Percentiles rank a stretch among this genome's conserved stretches.
These are phyloP conservation scores for Apiotrichum domesticum DNA, from an alignment of 1,284 basidiomycete species.

Conservation along the genomic window DNA sequence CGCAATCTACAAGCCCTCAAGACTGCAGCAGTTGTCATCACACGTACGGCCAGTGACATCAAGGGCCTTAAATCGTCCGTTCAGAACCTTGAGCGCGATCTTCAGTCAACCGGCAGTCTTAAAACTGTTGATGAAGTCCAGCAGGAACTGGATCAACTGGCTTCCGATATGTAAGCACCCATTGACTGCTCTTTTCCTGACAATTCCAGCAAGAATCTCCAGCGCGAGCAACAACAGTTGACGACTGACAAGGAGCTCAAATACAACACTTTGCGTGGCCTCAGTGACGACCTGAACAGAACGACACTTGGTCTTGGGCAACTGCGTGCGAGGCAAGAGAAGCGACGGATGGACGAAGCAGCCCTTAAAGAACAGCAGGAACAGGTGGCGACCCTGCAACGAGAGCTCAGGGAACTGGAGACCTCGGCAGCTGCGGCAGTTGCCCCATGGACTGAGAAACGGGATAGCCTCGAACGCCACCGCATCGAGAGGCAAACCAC, in stretches of 20 bases:
- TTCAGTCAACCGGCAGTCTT: constrained; percentile 64
- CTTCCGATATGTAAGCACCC: constrained; percentile 65
- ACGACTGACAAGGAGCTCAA: constrained; percentile 63
- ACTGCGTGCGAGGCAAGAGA: constrained; percentile 58
- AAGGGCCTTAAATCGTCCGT: constrained; percentile 62
- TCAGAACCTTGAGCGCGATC: constrained; percentile 60
- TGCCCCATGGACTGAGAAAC: constrained; percentile 42
- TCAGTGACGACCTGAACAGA: constrained; percentile 50
- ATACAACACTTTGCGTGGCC: constrained; percentile 53
- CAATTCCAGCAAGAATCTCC: constrained; percentile 59
- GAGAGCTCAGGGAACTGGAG: constrained; percentile 40
- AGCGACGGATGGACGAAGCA: constrained; percentile 58
- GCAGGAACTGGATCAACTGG: constrained; percentile 60
- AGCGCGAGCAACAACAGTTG: constrained; percentile 61
- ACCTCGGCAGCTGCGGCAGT: constrained; percentile 29
- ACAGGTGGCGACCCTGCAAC: constrained; percentile 49
- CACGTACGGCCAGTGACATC: constrained; percentile 60
- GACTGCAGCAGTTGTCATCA: constrained; percentile 59
- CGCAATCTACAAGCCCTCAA: constrained; percentile 63
- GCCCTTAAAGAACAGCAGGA: constrained; percentile 59
- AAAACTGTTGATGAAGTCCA: constrained; percentile 82
- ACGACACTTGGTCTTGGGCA: constrained; percentile 61
- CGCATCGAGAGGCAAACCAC: constrained; percentile 28
- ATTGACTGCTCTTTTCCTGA: background rate
- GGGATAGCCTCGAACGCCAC: constrained; percentile 30